phyloP scores from a whole-genome alignment of 1,284 basidiomycete species.

The Coniferiporia weirii region DNA sequence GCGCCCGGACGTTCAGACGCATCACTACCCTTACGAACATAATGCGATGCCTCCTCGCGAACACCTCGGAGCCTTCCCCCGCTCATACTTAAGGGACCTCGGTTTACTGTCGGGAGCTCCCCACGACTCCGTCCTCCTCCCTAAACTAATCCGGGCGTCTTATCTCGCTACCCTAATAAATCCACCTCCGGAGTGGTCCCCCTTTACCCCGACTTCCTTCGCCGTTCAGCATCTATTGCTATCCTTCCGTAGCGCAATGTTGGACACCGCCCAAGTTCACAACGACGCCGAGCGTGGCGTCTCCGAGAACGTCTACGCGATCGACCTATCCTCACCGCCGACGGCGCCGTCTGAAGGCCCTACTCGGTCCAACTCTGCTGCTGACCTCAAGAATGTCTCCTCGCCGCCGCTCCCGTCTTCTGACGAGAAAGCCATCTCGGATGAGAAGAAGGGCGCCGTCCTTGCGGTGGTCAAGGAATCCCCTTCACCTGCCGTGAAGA shows the following conservation, averaged over 20 bases:
- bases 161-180: constrained; percentile 7
- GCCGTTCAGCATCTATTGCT: neutral
- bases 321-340: constrained; percentile 14
- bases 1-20: constrained; percentile 11
- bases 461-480: constrained; percentile 8
- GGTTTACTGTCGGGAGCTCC: constrained; percentile 19
- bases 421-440: constrained; percentile 23
- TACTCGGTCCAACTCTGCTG: constrained; percentile 15
- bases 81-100: constrained; percentile 14
- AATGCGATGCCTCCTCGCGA: constrained; percentile 16
- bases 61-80: constrained; percentile 15
- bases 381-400: constrained; percentile 15
- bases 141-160: constrained; percentile 7
- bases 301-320: constrained; percentile 18
- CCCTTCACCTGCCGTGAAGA: constrained; percentile 15
- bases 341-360: constrained; percentile 13
- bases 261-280: constrained; percentile 6
- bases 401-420: constrained; percentile 12
- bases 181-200: constrained; percentile 4
- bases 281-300: constrained; percentile 18
- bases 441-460: constrained; percentile 19
- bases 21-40: constrained; percentile 8
- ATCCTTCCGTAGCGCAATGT: neutral
- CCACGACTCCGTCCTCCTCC: constrained; percentile 15
- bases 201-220: constrained; percentile 5